These are phyloP conservation scores for Fusarium burgessii DNA, from an alignment of 2,329 filamentous ascomycete species.

Conservation along the genomic window DNA sequence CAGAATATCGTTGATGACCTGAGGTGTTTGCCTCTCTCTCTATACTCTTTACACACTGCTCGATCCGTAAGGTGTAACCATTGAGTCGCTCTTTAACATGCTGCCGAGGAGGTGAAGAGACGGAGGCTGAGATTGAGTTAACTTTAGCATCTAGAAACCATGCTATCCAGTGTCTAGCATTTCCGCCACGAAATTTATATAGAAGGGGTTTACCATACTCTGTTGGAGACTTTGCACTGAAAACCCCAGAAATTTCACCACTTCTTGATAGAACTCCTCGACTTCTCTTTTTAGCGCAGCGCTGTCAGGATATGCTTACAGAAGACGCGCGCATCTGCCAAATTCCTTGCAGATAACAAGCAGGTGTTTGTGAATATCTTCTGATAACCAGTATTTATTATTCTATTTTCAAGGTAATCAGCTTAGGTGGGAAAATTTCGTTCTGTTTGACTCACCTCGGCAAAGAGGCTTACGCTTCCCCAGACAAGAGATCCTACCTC, in stretches of 20 bases:
- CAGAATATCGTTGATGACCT: background rate
- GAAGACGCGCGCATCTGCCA: background rate
- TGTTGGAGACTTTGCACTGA: background rate
- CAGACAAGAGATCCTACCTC: background rate
- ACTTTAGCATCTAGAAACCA: background rate
- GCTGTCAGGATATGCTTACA: background rate
- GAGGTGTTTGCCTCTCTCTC: background rate
- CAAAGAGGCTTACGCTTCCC: background rate
- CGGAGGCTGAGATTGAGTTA: background rate
- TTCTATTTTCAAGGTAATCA: background rate
- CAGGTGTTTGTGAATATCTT: background rate
- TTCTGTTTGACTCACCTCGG: background rate
- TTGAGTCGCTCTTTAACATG: background rate
- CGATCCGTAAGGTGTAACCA: background rate
- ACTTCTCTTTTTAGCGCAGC: background rate
- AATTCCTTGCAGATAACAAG: background rate
- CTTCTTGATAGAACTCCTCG: background rate
- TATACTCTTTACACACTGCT: background rate
- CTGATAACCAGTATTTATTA: background rate
- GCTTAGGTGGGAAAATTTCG: no score
- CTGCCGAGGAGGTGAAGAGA: background rate
- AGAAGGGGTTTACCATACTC: background rate
- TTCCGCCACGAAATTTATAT: background rate
- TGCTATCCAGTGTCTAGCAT: background rate
- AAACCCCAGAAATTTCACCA: background rate